Conservation (phyloP, 2,329 filamentous ascomycete genomes). For the Aureobasidium sp. region DNA sequence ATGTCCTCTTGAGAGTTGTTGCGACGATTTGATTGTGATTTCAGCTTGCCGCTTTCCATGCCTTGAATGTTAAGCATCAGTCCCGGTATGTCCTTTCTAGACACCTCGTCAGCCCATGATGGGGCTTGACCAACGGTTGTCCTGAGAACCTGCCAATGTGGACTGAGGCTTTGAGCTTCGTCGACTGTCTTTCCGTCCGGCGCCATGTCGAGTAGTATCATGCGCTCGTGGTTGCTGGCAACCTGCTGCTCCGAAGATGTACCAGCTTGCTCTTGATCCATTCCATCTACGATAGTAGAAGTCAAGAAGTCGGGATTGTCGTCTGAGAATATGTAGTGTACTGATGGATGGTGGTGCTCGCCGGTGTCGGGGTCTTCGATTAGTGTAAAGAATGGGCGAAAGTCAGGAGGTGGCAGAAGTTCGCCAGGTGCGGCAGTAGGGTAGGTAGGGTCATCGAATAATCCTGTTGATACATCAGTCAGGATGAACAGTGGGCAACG, state of each 20-base stretch:
- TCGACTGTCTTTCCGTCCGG: conserved; percentile 45
- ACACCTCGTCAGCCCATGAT: conserved; percentile 44
- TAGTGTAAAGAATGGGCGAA: conserved; percentile 77
- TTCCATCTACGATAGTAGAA: conserved; percentile 36
- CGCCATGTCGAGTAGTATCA: conserved; percentile 47
- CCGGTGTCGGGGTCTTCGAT: conserved; percentile 66
- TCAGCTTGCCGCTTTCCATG: conserved; percentile 5
- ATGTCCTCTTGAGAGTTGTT: conserved; percentile 10
- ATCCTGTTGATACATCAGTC: neutral
- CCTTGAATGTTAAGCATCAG: conserved; percentile 50
- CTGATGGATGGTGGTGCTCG: conserved; percentile 70
- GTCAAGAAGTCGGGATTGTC: conserved; percentile 75
- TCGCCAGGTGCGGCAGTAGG: neutral
- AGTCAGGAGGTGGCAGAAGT: conserved; percentile 40
- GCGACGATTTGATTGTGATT: neutral
- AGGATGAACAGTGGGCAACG: neutral
- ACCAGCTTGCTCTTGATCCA: conserved; percentile 10
- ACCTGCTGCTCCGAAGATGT: neutral
- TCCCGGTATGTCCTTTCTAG: conserved; percentile 28
- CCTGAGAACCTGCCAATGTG: conserved; percentile 60
- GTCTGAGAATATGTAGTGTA: conserved; percentile 90
- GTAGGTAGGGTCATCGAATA: conserved; percentile 8
- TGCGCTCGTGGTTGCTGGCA: conserved; percentile 36
- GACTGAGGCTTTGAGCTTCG: conserved; percentile 62
- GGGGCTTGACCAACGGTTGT: conserved; percentile 50